Evolutionary conservation across 129 eudicot genomes (phyloP).

Genomic region (Saposhnikovia divaricata): DNA sequence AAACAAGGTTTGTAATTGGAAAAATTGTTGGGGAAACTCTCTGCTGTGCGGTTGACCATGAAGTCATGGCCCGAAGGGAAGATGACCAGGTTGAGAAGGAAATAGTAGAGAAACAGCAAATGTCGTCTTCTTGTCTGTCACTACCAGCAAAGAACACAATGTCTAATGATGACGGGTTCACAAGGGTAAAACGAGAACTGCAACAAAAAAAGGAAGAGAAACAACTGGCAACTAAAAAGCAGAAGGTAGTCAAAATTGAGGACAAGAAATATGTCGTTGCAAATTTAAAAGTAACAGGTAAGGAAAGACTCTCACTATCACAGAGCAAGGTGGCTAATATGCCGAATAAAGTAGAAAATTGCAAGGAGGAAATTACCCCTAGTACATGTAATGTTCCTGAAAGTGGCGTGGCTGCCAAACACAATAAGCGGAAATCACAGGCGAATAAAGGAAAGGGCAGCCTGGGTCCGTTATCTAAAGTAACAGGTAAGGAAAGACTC

Average conservation of each 20-base stretch:
- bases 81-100: constrained; percentile 1
- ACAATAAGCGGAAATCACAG: not conserved
- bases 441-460: not conserved
- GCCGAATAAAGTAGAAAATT: not conserved
- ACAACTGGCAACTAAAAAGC: not conserved
- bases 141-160: not conserved
- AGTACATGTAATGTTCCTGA: not conserved
- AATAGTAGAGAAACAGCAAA: constrained; percentile 12
- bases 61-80: not conserved
- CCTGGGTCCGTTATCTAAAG: not conserved
- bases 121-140: not conserved
- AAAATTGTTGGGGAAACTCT: constrained; percentile 62
- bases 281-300: not conserved
- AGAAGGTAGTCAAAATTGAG: not conserved
- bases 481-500: not conserved
- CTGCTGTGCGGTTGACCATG: constrained; percentile 17
- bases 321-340: not conserved
- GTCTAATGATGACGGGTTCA: not conserved
- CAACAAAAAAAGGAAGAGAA: not conserved
- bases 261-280: not conserved
- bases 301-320: not conserved
- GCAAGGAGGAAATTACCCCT: not conserved
- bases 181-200: not conserved
- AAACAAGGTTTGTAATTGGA: constrained; percentile 66
- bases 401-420: not conserved